These are phyloP conservation scores for Chaetomium olivaceum DNA, from an alignment of 2,329 filamentous ascomycete genomes.

Conservation along the genomic window DNA sequence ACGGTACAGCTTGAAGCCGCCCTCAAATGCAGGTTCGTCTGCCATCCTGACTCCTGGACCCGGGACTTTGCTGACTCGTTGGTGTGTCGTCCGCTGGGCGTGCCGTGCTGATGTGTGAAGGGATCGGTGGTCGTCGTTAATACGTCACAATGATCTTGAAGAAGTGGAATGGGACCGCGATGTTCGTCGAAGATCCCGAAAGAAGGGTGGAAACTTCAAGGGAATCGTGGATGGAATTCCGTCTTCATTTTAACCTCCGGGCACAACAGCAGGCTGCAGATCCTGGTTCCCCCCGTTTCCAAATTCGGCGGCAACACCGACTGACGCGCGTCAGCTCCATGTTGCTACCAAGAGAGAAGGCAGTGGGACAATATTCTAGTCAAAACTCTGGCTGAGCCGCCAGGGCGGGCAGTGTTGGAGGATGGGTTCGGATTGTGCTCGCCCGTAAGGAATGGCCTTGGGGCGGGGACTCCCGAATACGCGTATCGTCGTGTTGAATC, in stretches of 20 bases:
- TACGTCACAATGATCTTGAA: not conserved
- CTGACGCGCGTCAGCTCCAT: constrained; percentile 12
- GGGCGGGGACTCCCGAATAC: not conserved
- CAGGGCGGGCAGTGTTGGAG: not conserved
- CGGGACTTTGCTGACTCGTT: no score
- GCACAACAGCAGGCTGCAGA: not conserved
- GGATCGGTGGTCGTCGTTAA: not conserved
- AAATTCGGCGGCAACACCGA: not conserved
- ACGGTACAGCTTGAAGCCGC: constrained; percentile 41
- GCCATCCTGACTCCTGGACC: not conserved
- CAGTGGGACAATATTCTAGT: not conserved
- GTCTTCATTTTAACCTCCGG: not conserved
- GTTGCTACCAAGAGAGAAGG: not conserved
- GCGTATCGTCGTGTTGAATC: not conserved
- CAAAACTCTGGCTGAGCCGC: not conserved
- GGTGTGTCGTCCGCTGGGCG: no score
- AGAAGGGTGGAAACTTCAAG: not conserved
- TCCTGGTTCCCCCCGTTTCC: not conserved
- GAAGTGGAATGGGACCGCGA: not conserved
- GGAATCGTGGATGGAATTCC: not conserved
- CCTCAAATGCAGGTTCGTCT: not conserved
- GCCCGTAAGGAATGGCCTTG: not conserved
- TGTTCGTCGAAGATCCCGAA: not conserved
- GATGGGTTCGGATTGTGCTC: not conserved
- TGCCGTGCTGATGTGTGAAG: not conserved